Evolutionary conservation across 2,329 filamentous ascomycete genomes (phyloP).

Genomic region (Cladobotryum protrusum): DNA sequence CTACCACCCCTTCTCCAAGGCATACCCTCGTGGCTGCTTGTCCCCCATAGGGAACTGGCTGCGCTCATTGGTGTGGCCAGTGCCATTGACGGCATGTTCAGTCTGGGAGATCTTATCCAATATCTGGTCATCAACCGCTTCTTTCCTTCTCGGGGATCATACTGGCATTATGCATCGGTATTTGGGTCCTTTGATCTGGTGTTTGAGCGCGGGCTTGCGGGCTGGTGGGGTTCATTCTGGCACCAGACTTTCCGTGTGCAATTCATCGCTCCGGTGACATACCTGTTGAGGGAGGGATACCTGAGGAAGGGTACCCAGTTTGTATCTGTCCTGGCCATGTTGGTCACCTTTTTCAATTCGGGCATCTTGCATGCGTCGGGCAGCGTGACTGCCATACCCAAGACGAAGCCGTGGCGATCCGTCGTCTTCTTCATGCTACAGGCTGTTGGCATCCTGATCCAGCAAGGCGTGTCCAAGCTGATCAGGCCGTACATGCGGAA

Average conservation of each 20-base stretch:
- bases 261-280: constrained; percentile 55
- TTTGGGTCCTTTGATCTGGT: constrained; percentile 51
- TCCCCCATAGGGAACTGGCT: constrained; percentile 50
- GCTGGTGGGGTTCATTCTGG: constrained; percentile 84
- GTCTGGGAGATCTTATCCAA: constrained; percentile 52
- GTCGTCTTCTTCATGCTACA: constrained; percentile 68
- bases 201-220: constrained; percentile 64
- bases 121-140: constrained; percentile 43
- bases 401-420: constrained; percentile 45
- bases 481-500: constrained; percentile 28
- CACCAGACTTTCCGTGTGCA: constrained; percentile 80
- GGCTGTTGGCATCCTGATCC: constrained; percentile 56
- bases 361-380: constrained; percentile 66
- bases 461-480: constrained; percentile 37
- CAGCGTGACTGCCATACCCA: constrained; percentile 58
- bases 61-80: constrained; percentile 50
- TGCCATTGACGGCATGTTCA: constrained; percentile 56
- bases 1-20: constrained; percentile 37
- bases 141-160: constrained; percentile 44
- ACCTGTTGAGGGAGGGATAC: constrained; percentile 36
- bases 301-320: constrained; percentile 27
- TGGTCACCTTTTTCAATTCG: constrained; percentile 53
- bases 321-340: constrained; percentile 23
- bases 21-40: constrained; percentile 40
- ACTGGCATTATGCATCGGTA: constrained; percentile 49